Conservation (phyloP, 2,329 filamentous ascomycete genomes). For the Diplodia seriata region DNA sequence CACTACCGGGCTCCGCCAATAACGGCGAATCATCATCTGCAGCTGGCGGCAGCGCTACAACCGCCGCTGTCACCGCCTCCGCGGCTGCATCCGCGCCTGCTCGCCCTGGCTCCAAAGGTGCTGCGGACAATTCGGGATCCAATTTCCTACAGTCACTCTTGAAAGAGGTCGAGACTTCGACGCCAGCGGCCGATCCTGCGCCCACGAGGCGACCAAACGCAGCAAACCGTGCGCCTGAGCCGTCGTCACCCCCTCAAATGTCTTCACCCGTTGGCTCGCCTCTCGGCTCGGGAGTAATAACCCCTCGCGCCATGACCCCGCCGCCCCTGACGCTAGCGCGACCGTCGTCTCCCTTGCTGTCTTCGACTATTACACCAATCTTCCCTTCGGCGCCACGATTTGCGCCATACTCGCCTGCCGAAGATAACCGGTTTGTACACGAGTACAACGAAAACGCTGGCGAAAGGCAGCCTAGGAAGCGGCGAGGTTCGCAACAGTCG, state of each 20-base stretch:
- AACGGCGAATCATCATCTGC: slow-evolving; percentile 28
- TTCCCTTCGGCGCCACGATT: slow-evolving; percentile 75
- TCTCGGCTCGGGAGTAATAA: slow-evolving; percentile 68
- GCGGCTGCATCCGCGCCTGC: slow-evolving; percentile 50
- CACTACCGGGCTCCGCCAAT: slow-evolving; percentile 48
- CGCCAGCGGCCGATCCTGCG: slow-evolving; percentile 40
- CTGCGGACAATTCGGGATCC: slow-evolving; percentile 42
- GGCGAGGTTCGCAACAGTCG: slow-evolving; percentile 40
- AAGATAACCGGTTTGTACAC: slow-evolving; percentile 39
- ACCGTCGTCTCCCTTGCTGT: slow-evolving; percentile 71
- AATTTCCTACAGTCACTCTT: slow-evolving; percentile 81
- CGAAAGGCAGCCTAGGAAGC: slow-evolving; percentile 46
- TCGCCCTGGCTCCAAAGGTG: slow-evolving; percentile 41
- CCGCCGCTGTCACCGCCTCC: slow-evolving; percentile 45
- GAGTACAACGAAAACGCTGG: slow-evolving; percentile 38
- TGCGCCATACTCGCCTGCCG: slow-evolving; percentile 66
- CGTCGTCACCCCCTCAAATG: slow-evolving; percentile 53
- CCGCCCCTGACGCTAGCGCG: slow-evolving; percentile 68
- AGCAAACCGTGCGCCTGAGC: slow-evolving; percentile 49
- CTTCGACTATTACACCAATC: slow-evolving; percentile 74
- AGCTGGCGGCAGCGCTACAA: slow-evolving; percentile 5
- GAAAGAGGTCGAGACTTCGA: slow-evolving; percentile 63
- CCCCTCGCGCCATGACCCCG: slow-evolving; percentile 73
- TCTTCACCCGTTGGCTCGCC: slow-evolving; percentile 74
- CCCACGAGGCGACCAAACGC: slow-evolving; percentile 50